Evolutionary conservation across 164 flowering plant genomes (phyloP).

Genomic region (Aristolochia contorta): DNA sequence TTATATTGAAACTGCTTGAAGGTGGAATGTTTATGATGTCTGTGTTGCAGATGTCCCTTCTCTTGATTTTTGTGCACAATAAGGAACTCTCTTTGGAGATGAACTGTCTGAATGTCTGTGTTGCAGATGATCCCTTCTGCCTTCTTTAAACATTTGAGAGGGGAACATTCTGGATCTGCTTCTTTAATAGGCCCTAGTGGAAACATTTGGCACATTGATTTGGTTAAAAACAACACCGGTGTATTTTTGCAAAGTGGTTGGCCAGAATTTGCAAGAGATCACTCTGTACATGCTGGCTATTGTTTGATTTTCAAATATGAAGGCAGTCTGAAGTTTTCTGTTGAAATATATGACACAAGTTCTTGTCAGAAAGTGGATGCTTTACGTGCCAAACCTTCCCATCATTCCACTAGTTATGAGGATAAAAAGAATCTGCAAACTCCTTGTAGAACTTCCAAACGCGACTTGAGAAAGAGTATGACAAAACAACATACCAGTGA

Average conservation of each 20-base stretch:
- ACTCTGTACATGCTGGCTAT: slow-evolving; percentile 41
- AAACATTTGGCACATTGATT: slow-evolving; percentile 37
- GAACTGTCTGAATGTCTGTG: not conserved
- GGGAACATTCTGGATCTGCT: slow-evolving; percentile 24
- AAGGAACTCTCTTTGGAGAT: not conserved
- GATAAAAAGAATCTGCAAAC: not conserved
- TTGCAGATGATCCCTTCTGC: slow-evolving; percentile 16
- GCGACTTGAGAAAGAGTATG: too few species aligned
- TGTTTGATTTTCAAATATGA: slow-evolving; percentile 54
- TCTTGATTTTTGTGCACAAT: too few species aligned
- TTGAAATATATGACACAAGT: not conserved
- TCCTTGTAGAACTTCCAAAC: not conserved
- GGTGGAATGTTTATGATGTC: not conserved
- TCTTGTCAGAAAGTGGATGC: not conserved
- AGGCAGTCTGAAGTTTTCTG: slow-evolving; percentile 27
- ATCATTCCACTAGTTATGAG: not conserved
- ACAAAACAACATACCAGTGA: too few species aligned
- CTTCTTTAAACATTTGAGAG: slow-evolving; percentile 10
- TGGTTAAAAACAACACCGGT: slow-evolving; percentile 22
- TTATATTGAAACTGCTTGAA: too few species aligned
- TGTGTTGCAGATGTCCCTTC: not conserved
- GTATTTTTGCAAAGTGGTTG: slow-evolving; percentile 41
- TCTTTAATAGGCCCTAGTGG: slow-evolving; percentile 49
- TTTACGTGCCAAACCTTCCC: not conserved
- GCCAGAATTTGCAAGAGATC: slow-evolving; percentile 51